Evolutionary conservation across 805 yeast species (phyloP).

Genomic region (Kluyveromyces wickerhamii): DNA sequence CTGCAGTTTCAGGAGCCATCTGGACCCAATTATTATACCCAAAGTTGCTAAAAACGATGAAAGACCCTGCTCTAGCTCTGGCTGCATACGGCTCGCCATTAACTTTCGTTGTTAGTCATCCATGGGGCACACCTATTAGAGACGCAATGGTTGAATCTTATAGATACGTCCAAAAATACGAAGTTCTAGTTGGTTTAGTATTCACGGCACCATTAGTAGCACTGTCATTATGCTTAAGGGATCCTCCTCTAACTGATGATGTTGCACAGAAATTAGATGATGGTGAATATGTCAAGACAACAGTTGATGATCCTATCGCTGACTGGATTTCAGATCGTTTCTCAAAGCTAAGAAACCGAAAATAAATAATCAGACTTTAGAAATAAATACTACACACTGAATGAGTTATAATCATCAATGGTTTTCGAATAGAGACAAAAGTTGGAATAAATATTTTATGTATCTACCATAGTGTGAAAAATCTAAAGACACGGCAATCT

Average conservation of each 20-base stretch:
- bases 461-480: no score
- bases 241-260: conserved; percentile 19
- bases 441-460: no score
- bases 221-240: conserved; percentile 22
- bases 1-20: conserved; percentile 59
- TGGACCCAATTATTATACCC: conserved; percentile 60
- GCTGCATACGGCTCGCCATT: conserved; percentile 48
- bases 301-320: conserved; percentile 18
- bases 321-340: no score
- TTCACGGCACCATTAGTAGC: conserved; percentile 21
- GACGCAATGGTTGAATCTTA: conserved; percentile 49
- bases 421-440: no score
- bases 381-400: no score
- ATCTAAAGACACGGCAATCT: no score
- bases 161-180: conserved; percentile 48
- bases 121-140: conserved; percentile 62
- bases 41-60: conserved; percentile 31
- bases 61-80: conserved; percentile 34
- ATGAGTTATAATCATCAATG: no score
- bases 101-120: conserved; percentile 37
- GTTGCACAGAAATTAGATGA: conserved; percentile 23
- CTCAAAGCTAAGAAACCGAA: no score
- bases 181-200: conserved; percentile 38
- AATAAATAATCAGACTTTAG: no score
- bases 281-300: conserved; percentile 17